A percentile compares a stretch with the other conserved stretches of the same genome.
phyloP scores from a whole-genome alignment of 257 asterid genomes.

The Przewalskia tangutica region DNA sequence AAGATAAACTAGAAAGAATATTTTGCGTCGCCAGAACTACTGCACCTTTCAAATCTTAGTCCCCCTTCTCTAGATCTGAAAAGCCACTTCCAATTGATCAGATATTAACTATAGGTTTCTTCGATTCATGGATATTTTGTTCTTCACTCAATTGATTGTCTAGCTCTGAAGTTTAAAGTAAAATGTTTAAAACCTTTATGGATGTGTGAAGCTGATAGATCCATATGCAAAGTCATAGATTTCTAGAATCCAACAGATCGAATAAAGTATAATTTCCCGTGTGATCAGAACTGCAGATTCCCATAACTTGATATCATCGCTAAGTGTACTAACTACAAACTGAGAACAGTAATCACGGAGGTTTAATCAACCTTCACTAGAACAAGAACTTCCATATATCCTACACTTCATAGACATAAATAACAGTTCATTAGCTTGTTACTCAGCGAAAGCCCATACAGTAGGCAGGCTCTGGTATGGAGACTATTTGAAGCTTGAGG shows the following conservation, averaged over 20 bases:
- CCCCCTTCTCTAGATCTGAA: not conserved
- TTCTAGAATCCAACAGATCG: not conserved
- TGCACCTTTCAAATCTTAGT: not conserved
- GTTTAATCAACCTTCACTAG: too few relatives aligned
- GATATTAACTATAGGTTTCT: not conserved
- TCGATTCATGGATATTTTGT: not conserved
- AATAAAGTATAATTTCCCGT: too few relatives aligned
- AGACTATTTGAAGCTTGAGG: too few relatives aligned
- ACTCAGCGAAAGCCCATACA: too few relatives aligned
- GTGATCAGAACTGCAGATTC: too few relatives aligned
- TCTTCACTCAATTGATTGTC: not conserved
- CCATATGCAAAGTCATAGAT: not conserved
- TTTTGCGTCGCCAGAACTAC: not conserved
- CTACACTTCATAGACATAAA: too few relatives aligned
- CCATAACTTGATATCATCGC: too few relatives aligned
- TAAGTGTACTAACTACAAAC: too few relatives aligned
- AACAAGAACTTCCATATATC: too few relatives aligned
- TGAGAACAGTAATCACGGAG: too few relatives aligned
- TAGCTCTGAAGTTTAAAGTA: not conserved
- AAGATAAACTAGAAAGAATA: not conserved
- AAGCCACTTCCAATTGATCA: not conserved
- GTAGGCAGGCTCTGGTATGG: too few relatives aligned
- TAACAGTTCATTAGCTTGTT: too few relatives aligned
- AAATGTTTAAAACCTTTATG: not conserved
- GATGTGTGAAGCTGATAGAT: not conserved